Base-by-base conservation (phyloP, 176 grass and related monocot genomes). In the Rhynchospora pubera region DNA sequence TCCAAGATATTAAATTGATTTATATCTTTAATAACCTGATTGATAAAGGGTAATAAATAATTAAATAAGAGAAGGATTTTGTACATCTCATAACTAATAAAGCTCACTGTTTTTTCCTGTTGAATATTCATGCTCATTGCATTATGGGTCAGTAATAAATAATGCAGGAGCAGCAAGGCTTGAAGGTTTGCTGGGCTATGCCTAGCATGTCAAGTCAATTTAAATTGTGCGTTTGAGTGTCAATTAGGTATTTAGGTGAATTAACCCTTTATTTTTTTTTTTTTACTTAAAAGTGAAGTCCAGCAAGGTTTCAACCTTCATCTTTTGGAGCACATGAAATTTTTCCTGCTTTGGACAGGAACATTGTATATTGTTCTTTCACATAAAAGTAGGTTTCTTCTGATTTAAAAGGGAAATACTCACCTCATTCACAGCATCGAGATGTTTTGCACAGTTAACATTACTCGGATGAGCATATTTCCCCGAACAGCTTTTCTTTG, bases 401-500 rank as follows among this genome's bases (percentile, higher is more conserved):
- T 62, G n/a, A 22, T 62, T 19, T 7, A 26, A 62, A 23, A 62
- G 60, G 19, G 5, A 0, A 19, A 62, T 42, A 34, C 58, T 57
- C 6, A 83, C 93, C 79, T 61, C 0, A 81, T 9, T 71, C 51
- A 96, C 83, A 48, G 79, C 84, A 56, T 84, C 0, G 16, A 92
- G 21, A 22, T 78, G 57, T 30, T 28, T 85, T 55, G 86, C 71
- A 65, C 93, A 96, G 4, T 24, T 19, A 6, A 80, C 83, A 59
- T 90, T 92, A 0, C 78, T 77, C 0, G 90, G 82, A 21, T 14
- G 1, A 16, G 52, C 62, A 73, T 85, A 96, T 14, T 90, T 85
- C 0, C 75, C 86, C 53, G 34, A 44, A 69, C 93, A 96, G 1
- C 78, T 79, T 12, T n/a, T 59, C 79, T n/a, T 83, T 4, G 90